Evolutionary conservation across 2,329 filamentous ascomycete species (phyloP).

Genomic region (Exophiala dermatitidis): DNA sequence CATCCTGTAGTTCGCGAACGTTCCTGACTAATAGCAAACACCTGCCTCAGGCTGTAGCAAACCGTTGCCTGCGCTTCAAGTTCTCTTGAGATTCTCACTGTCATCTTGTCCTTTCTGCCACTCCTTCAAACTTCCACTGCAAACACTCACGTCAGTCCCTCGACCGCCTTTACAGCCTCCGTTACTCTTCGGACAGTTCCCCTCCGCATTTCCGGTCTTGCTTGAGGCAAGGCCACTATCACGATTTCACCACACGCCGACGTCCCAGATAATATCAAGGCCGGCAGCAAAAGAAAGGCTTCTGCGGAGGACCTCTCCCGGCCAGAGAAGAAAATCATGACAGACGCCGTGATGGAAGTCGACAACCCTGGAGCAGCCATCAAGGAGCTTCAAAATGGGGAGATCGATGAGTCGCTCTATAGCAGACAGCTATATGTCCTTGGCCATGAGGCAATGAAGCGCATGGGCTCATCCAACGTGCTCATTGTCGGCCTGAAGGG

Average conservation of each 20-base stretch:
- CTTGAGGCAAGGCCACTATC: conserved; percentile 29
- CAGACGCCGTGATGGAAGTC: conserved; percentile 55
- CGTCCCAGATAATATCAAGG: conserved; percentile 37
- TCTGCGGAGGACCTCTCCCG: conserved; percentile 43
- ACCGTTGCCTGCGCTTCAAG: conserved; percentile 9
- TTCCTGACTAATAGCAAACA: conserved; percentile 19
- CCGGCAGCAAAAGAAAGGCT: conserved; percentile 46
- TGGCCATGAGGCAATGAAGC: conserved; percentile 87
- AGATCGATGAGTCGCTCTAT: conserved; percentile 62
- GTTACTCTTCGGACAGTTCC: conserved; percentile 19
- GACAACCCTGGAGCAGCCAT: conserved; percentile 52
- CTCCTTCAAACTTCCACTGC: conserved; percentile 1
- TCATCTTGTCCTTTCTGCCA: conserved; percentile 6
- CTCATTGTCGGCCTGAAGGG: conserved; percentile 88
- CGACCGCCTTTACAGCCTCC: conserved; percentile 13
- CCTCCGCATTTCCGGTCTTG: conserved; percentile 21
- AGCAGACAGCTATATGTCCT: conserved; percentile 64
- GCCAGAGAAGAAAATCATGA: conserved; percentile 49
- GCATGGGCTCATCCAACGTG: conserved; percentile 93
- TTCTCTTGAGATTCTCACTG: not conserved
- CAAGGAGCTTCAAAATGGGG: conserved; percentile 56
- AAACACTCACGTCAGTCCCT: not conserved
- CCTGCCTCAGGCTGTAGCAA: not conserved
- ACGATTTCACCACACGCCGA: conserved; percentile 32
- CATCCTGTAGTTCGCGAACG: conserved; percentile 20